Conservation (phyloP, 228 moss, liverwort and hornwort genomes). For the Sphagnum fallax region DNA sequence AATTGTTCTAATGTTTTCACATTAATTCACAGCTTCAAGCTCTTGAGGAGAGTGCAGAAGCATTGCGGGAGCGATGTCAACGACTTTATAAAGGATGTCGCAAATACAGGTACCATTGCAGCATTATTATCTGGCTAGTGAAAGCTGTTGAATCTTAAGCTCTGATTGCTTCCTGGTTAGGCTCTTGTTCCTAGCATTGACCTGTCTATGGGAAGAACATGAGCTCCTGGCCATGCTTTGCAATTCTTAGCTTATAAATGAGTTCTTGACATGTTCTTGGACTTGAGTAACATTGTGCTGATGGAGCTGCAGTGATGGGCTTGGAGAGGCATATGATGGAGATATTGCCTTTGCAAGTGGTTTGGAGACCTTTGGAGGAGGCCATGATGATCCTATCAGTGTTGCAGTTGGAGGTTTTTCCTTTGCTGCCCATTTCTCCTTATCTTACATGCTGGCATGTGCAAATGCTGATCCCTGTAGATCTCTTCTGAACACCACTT, state of each 20-base stretch:
- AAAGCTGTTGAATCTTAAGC: no score
- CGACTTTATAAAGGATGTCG: constrained; percentile 84
- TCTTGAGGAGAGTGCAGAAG: constrained; percentile 92
- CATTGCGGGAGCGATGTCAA: constrained; percentile 89
- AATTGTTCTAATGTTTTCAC: background rate
- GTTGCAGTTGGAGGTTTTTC: constrained; percentile 81
- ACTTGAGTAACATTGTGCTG: background rate
- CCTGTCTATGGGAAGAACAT: no score
- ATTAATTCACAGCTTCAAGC: constrained; percentile 51
- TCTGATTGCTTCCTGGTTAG: no score
- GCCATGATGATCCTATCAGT: constrained; percentile 97
- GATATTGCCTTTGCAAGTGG: constrained; percentile 89
- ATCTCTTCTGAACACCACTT: constrained; percentile 8
- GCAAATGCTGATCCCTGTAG: background rate
- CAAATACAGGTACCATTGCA: constrained; percentile 39
- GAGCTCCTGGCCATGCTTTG: no score
- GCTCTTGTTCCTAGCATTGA: no score
- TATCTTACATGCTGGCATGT: background rate
- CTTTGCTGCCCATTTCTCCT: background rate
- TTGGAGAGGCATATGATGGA: constrained; percentile 89
- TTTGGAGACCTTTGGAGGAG: constrained; percentile 87
- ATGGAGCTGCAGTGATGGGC: constrained; percentile 68
- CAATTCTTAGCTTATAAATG: no score
- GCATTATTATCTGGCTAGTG: no score
- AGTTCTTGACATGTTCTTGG: no score